phyloP scores from a whole-genome alignment of 495 filamentous ascomycete genomes.

The Podospora appendiculata region DNA sequence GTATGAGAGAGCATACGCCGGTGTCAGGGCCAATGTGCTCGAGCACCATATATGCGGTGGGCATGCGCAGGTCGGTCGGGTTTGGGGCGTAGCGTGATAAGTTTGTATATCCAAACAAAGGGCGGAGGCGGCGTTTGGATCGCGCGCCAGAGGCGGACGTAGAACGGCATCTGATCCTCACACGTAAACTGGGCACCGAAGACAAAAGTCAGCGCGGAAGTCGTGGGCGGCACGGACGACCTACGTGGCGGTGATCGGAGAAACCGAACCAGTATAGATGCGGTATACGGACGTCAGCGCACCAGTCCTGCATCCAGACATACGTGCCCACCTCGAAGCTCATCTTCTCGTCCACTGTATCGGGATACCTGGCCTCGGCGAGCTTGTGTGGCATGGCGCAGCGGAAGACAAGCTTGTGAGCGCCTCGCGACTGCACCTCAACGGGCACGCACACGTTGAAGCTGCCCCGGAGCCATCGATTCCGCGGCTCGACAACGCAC shows the following conservation, averaged over 20 bases:
- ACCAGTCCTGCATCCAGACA: slow-evolving; percentile 29
- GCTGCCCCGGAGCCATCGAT: slow-evolving; percentile 27
- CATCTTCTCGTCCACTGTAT: slow-evolving; percentile 33
- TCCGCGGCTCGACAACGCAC: neutral
- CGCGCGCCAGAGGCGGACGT: slow-evolving; percentile 6
- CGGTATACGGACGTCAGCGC: slow-evolving; percentile 25
- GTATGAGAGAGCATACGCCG: slow-evolving; percentile 29
- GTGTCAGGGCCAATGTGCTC: slow-evolving; percentile 12
- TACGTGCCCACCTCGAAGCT: slow-evolving; percentile 29
- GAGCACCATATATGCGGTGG: slow-evolving; percentile 17
- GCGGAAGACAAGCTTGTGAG: slow-evolving; percentile 18
- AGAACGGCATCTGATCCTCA: slow-evolving; percentile 2
- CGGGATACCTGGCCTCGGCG: slow-evolving; percentile 23
- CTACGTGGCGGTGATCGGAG: slow-evolving; percentile 8
- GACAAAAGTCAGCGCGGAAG: neutral
- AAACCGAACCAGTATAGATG: slow-evolving; percentile 30
- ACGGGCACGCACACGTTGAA: slow-evolving; percentile 36
- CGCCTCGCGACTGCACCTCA: slow-evolving; percentile 8
- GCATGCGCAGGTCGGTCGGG: neutral
- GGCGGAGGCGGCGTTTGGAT: slow-evolving; percentile 3
- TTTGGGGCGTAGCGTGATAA: slow-evolving; percentile 7
- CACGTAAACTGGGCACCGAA: slow-evolving; percentile 2
- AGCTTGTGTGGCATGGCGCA: slow-evolving; percentile 29
- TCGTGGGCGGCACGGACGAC: neutral
- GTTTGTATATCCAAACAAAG: slow-evolving; percentile 2